Percentiles rank a stretch among this genome's conserved stretches.
Evolutionary conservation across 2,329 filamentous ascomycete genomes (phyloP).

Genomic region (Phialophora macrospora): DNA sequence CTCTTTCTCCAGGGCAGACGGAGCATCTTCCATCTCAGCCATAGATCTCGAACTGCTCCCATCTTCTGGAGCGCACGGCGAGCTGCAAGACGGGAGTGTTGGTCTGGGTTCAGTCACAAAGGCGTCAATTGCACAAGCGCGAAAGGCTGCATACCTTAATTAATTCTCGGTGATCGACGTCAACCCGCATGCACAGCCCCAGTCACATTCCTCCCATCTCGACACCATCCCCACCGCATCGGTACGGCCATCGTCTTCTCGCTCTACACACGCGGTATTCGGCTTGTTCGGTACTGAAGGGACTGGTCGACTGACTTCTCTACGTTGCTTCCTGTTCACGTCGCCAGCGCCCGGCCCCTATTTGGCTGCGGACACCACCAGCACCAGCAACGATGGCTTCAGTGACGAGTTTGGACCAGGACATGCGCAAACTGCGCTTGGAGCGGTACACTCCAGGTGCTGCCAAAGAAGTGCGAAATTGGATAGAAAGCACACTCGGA

Average conservation of each 20-base stretch:
- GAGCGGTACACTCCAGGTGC: constrained; percentile 91
- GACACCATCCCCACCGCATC: constrained; percentile 3
- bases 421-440: constrained; percentile 89
- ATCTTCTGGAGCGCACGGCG: constrained; percentile 37
- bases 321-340: constrained; percentile 4
- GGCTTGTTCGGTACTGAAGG: background rate
- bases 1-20: constrained; percentile 66
- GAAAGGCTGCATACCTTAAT: constrained; percentile 17
- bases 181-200: constrained; percentile 27
- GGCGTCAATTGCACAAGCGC: background rate
- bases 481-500: constrained; percentile 83
- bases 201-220: background rate
- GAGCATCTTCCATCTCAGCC: constrained; percentile 67
- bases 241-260: constrained; percentile 5
- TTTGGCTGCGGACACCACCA: background rate
- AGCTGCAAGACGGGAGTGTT: constrained; percentile 32
- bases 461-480: constrained; percentile 79
- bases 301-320: background rate
- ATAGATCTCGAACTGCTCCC: constrained; percentile 55
- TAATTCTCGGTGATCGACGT: constrained; percentile 28
- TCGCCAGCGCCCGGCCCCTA: background rate
- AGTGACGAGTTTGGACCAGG: constrained; percentile 89
- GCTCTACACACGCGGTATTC: constrained; percentile 8
- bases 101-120: background rate
- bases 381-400: constrained; percentile 72